phyloP scores from a whole-genome alignment of 768 basidiomycete genomes.

The Termitomyces sp. region DNA sequence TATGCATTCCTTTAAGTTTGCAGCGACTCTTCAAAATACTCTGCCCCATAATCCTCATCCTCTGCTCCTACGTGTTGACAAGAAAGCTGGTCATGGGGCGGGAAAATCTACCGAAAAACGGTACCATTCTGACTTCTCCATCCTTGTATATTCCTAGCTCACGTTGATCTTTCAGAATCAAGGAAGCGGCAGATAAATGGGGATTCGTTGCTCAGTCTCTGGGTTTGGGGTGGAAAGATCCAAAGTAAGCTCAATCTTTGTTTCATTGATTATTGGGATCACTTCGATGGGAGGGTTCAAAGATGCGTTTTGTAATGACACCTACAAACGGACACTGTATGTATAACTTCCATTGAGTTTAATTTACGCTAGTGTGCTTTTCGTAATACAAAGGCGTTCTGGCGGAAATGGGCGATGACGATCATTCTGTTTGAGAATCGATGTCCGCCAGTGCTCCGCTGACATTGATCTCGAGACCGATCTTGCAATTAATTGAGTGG shows the following conservation, averaged over 20 bases:
- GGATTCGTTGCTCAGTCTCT: conserved; percentile 68
- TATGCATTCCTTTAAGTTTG: conserved; percentile 79
- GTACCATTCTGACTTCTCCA: conserved; percentile 21
- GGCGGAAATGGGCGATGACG: neutral
- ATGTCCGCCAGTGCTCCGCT: no score
- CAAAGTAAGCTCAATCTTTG: conserved; percentile 10
- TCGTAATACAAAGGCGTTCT: neutral
- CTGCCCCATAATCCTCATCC: conserved; percentile 66
- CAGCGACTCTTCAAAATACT: conserved; percentile 69
- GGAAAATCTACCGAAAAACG: conserved; percentile 74
- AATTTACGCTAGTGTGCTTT: neutral
- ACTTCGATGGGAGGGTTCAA: neutral
- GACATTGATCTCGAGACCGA: no score
- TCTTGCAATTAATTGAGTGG: neutral
- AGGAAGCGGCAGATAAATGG: conserved; percentile 68
- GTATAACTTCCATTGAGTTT: neutral
- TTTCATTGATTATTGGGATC: conserved; percentile 5
- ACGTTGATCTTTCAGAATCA: conserved; percentile 44
- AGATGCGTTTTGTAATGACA: neutral
- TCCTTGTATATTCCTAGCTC: neutral
- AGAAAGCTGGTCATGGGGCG: conserved; percentile 76
- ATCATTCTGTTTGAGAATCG: neutral
- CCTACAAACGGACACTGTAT: neutral
- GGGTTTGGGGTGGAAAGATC: conserved; percentile 38
- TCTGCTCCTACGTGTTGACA: conserved; percentile 70